A percentile compares a stretch with the other conserved stretches of the same genome.
Evolutionary conservation across 1,284 basidiomycete species (phyloP).

Genomic region (Apiotrichum sp.): DNA sequence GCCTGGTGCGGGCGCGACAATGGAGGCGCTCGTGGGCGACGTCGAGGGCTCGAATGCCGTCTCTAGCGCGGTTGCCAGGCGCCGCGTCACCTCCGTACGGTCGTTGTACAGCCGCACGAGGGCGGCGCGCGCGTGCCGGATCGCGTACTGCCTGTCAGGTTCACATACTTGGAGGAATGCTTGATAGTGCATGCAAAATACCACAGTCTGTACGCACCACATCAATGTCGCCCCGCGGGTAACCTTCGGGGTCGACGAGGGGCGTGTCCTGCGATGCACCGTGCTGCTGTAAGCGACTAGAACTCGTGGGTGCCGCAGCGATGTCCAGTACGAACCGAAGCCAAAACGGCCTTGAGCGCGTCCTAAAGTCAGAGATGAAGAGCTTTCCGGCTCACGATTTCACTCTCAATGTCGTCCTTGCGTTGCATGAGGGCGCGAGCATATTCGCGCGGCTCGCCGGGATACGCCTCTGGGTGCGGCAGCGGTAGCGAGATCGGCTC

Average conservation of each 20-base stretch:
- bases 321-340: slow-evolving; percentile 18
- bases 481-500: slow-evolving; percentile 29
- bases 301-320: too few relatives aligned
- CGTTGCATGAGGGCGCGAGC: slow-evolving; percentile 42
- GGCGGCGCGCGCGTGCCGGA: slow-evolving; percentile 57
- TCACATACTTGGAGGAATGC: too few relatives aligned
- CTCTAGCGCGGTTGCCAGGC: slow-evolving; percentile 62
- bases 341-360: slow-evolving; percentile 32
- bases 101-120: slow-evolving; percentile 62
- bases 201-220: slow-evolving; percentile 44
- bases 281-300: slow-evolving; percentile 23
- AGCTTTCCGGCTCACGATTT: slow-evolving; percentile 30
- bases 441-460: slow-evolving; percentile 40
- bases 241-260: slow-evolving; percentile 75
- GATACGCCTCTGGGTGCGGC: slow-evolving; percentile 39
- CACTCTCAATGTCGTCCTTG: slow-evolving; percentile 43
- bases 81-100: slow-evolving; percentile 58
- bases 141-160: slow-evolving; percentile 53
- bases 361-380: slow-evolving; percentile 16
- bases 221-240: slow-evolving; percentile 67
- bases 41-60: slow-evolving; percentile 46
- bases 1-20: not conserved
- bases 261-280: slow-evolving; percentile 50
- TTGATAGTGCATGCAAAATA: too few relatives aligned
- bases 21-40: too few relatives aligned